These are phyloP conservation scores for Tricharina praecox DNA, from an alignment of 495 filamentous ascomycete genomes.

Conservation along the genomic window DNA sequence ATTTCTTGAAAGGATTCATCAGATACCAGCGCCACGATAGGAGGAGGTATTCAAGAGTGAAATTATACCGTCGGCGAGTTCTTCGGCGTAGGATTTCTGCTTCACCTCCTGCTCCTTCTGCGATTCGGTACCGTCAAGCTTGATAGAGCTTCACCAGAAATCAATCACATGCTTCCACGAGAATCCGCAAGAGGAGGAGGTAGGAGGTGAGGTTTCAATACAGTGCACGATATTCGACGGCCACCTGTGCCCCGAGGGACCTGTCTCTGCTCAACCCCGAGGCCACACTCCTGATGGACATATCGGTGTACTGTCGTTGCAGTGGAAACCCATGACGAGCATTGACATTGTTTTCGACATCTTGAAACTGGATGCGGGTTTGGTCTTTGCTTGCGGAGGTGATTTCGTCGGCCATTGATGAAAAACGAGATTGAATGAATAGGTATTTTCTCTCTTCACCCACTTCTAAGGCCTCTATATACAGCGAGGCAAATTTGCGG, in stretches of 20 bases:
- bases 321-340: neutral
- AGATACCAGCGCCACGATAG: neutral
- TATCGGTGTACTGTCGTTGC: neutral
- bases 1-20: neutral
- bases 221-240: neutral
- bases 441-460: too few relatives aligned
- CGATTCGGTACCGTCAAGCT: neutral
- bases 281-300: neutral
- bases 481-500: too few relatives aligned
- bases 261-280: neutral
- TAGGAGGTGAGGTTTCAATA: too few relatives aligned
- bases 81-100: neutral
- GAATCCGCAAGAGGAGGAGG: too few relatives aligned
- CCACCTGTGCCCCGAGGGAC: neutral
- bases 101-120: neutral
- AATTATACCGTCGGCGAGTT: neutral
- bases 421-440: too few relatives aligned
- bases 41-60: neutral
- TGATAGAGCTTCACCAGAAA: neutral
- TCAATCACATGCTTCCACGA: too few relatives aligned
- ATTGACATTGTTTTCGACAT: neutral
- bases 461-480: too few relatives aligned
- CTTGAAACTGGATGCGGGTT: neutral
- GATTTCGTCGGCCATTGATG: too few relatives aligned
- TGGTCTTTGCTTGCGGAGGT: neutral